phyloP scores from a whole-genome alignment of 768 basidiomycete genomes.

The Amanita molliuscula region DNA sequence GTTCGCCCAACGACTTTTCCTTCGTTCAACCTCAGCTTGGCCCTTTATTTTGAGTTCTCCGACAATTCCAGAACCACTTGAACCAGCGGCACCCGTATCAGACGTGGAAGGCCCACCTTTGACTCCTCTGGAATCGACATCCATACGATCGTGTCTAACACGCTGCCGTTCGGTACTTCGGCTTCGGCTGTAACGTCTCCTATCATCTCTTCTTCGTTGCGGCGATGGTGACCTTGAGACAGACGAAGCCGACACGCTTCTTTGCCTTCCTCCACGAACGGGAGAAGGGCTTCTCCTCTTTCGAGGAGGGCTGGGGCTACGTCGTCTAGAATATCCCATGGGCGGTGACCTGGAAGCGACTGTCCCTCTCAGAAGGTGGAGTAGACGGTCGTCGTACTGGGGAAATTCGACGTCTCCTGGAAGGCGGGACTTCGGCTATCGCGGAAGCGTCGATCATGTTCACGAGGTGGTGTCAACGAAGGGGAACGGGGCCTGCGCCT shows the following conservation, averaged over 20 bases:
- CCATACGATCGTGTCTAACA: neutral
- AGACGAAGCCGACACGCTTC: conserved; percentile 5
- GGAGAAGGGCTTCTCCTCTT: conserved; percentile 24
- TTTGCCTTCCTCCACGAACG: conserved; percentile 8
- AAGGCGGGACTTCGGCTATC: conserved; percentile 50
- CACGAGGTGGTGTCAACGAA: conserved; percentile 40
- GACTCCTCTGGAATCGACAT: conserved; percentile 7
- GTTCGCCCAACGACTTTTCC: conserved; percentile 44
- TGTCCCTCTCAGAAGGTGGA: conserved; percentile 15
- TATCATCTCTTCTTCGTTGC: conserved; percentile 2
- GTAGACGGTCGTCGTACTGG: conserved; percentile 21
- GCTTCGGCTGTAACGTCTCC: conserved; percentile 1
- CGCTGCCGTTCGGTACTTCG: neutral
- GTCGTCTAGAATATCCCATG: conserved; percentile 29
- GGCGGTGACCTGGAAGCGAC: conserved; percentile 34
- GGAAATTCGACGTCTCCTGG: conserved; percentile 33
- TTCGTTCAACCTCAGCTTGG: conserved; percentile 46
- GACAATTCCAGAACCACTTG: conserved; percentile 13
- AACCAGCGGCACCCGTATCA: conserved; percentile 6
- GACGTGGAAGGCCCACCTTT: conserved; percentile 27
- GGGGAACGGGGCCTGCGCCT: conserved; percentile 32
- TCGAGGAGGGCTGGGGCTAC: conserved; percentile 30
- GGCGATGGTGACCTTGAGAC: conserved; percentile 18
- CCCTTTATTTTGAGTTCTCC: conserved; percentile 71
- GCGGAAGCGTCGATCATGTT: conserved; percentile 21